These are phyloP conservation scores for Bacterosira constricta DNA, from an alignment of 108 stramenopile species.

Conservation along the genomic window DNA sequence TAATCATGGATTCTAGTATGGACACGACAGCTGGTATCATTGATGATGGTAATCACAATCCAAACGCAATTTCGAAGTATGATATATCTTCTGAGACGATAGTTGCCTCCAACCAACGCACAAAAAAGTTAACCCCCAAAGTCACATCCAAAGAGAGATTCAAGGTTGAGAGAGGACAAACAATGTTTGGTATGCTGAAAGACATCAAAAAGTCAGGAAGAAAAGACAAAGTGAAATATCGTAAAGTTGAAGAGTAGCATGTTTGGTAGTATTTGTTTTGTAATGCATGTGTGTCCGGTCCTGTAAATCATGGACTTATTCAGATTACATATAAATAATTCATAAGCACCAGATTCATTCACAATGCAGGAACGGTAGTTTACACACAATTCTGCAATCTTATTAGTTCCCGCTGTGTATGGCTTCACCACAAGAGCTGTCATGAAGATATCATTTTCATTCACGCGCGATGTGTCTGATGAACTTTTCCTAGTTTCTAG, in stretches of 20 bases:
- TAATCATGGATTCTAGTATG: background rate
- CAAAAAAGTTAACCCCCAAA: constrained; percentile 9
- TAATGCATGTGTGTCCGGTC: too few species aligned
- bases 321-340: too few species aligned
- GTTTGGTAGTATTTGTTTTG: too few species aligned
- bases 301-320: too few species aligned
- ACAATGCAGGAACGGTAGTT: too few species aligned
- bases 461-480: too few species aligned
- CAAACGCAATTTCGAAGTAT: constrained; percentile 6
- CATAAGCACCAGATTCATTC: too few species aligned
- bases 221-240: constrained; percentile 37
- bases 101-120: background rate
- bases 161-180: constrained; percentile 41
- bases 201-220: constrained; percentile 39
- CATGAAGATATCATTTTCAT: too few species aligned
- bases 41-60: background rate
- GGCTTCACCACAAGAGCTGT: too few species aligned
- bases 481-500: too few species aligned
- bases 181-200: constrained; percentile 33
- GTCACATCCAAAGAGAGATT: constrained; percentile 28
- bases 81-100: constrained; percentile 22
- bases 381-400: too few species aligned
- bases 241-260: constrained; percentile 6
- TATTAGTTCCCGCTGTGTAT: too few species aligned
- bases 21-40: background rate